A percentile compares a stretch with the other conserved stretches of the same genome.
Evolutionary conservation across 1,284 basidiomycete genomes (phyloP).

Genomic region (Apiotrichum gracile): DNA sequence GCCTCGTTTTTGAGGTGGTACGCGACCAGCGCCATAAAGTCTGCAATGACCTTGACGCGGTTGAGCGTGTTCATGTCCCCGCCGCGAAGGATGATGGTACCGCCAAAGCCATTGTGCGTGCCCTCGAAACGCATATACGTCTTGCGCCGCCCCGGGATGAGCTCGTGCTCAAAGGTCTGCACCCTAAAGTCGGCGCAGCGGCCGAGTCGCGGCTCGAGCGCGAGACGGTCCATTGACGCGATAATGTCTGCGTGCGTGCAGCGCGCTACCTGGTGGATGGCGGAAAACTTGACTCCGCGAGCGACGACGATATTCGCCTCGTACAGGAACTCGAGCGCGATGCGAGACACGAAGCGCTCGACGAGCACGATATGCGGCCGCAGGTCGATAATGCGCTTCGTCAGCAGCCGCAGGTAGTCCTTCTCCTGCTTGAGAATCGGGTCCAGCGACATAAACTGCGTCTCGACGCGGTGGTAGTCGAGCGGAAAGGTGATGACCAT

Average conservation of each 20-base stretch:
- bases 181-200: slow-evolving; percentile 82
- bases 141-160: slow-evolving; percentile 86
- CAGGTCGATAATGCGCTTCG: slow-evolving; percentile 79
- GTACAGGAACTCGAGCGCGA: slow-evolving; percentile 85
- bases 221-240: slow-evolving; percentile 89
- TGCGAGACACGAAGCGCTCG: slow-evolving; percentile 83
- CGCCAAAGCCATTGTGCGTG: slow-evolving; percentile 83
- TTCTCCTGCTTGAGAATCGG: slow-evolving; percentile 90
- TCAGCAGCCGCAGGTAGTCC: slow-evolving; percentile 86
- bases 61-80: slow-evolving; percentile 71
- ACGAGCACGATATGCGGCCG: slow-evolving; percentile 90
- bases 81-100: slow-evolving; percentile 89
- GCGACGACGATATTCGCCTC: slow-evolving; percentile 86
- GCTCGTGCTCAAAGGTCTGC: slow-evolving; percentile 87
- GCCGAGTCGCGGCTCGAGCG: slow-evolving; percentile 82
- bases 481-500: slow-evolving; percentile 95
- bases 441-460: slow-evolving; percentile 88
- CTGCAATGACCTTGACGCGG: slow-evolving; percentile 84
- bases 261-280: slow-evolving; percentile 78
- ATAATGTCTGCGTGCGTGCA: slow-evolving; percentile 95
- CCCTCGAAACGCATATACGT: slow-evolving; percentile 98
- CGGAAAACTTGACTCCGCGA: slow-evolving; percentile 78
- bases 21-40: slow-evolving; percentile 86
- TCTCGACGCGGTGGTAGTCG: slow-evolving; percentile 89
- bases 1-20: slow-evolving; percentile 84